Base-by-base conservation (phyloP, 306 rosid species). In the Castanospermum australe region DNA sequence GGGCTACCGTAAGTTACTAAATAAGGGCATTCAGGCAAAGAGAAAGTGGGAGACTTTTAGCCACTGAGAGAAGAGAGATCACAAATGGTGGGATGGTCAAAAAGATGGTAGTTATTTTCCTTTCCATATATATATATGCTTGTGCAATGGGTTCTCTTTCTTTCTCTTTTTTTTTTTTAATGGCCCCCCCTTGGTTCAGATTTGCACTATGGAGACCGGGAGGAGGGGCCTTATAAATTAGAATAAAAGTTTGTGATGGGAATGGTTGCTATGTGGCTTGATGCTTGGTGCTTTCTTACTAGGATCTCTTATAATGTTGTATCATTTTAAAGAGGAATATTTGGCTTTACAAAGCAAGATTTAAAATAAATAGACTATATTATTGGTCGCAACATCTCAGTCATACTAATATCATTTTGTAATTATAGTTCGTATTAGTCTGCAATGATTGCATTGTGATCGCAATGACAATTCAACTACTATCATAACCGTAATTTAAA, bases 61-160 rank as follows among this genome's bases (percentile, higher is more conserved):
- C 44, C 70, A 17, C 14, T 21, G 62, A 39, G 14, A 17, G 9
- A 15, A 60, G 42, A 30, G 12, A 60, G 22, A 30, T 0, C 4
- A 17, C 1, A 9, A 2, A 38, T 10, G 62, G 82, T 61, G 88
- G 87, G 62, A 68, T 73, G 88, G 92, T 90, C 76, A 81, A 90
- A 85, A 83, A 63, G 80, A 44, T 30, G 47, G 35, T 61, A 76
- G 51, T 56, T 44, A 8, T 35, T 55, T 18, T 11, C 36, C 45
- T 64, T 66, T 24, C 17, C 24, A 18, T 65, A 8, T 70, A 36
- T 35, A 18, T 65, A 8, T 70, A 36, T 35, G 48, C 83, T 25
- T 50, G 41, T 32, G 41, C 80, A 62, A 32, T 65, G 68, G 28
- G 28, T 66, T 41, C 47, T 55, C 5, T 17, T 1, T 30, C 14